These are phyloP conservation scores for Aureobasidium mangrovei DNA, from an alignment of 2,329 filamentous ascomycete species.

Conservation along the genomic window DNA sequence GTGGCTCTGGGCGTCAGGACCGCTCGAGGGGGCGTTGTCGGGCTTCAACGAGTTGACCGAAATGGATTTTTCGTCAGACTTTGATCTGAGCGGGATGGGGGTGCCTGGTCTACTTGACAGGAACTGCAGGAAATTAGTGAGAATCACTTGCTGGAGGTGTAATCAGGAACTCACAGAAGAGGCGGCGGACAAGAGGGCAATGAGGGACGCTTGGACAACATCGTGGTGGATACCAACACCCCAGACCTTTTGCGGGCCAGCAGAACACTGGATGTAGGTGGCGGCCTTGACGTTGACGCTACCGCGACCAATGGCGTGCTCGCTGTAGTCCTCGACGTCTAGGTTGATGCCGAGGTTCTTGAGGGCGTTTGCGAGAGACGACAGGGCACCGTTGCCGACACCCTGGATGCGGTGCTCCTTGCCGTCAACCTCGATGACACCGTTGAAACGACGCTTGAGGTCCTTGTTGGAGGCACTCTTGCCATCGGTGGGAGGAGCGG, in stretches of 20 bases:
- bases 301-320: slow-evolving; percentile 79
- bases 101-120: slow-evolving; percentile 61
- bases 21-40: slow-evolving; percentile 23
- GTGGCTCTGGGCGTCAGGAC: slow-evolving; percentile 23
- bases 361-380: slow-evolving; percentile 75
- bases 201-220: slow-evolving; percentile 80
- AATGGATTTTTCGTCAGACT: slow-evolving; percentile 27
- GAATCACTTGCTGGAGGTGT: not conserved
- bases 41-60: slow-evolving; percentile 26
- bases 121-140: slow-evolving; percentile 47
- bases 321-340: slow-evolving; percentile 91
- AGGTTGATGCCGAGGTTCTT: slow-evolving; percentile 71
- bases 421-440: slow-evolving; percentile 74
- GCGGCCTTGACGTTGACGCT: slow-evolving; percentile 76
- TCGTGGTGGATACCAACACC: slow-evolving; percentile 88
- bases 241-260: slow-evolving; percentile 66
- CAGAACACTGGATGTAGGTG: slow-evolving; percentile 84
- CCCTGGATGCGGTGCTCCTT: slow-evolving; percentile 70
- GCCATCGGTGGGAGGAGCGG: slow-evolving; percentile 57
- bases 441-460: slow-evolving; percentile 72
- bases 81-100: slow-evolving; percentile 54
- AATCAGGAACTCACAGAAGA: slow-evolving; percentile 58
- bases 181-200: slow-evolving; percentile 76
- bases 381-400: slow-evolving; percentile 83
- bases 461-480: slow-evolving; percentile 70